Evolutionary conservation across 1,139 yeast species (phyloP).

Genomic region (Wickerhamomyces sp.): DNA sequence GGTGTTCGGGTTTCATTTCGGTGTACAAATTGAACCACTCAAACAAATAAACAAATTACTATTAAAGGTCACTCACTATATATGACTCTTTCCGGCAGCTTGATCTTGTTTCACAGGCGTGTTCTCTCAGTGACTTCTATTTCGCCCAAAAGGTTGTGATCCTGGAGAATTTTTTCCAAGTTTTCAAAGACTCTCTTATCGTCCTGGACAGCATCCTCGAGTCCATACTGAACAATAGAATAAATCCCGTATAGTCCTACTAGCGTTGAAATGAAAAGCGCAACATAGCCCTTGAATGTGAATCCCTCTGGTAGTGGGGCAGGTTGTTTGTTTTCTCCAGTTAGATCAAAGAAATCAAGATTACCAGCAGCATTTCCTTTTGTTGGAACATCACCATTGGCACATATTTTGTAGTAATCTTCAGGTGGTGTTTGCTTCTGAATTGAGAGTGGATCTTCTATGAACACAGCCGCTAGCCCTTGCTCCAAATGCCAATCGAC

Average conservation of each 20-base stretch:
- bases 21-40: no score
- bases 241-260: conserved; percentile 54
- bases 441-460: conserved; percentile 58
- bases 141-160: conserved; percentile 14
- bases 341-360: conserved; percentile 46
- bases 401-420: conserved; percentile 46
- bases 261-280: conserved; percentile 51
- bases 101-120: conserved; percentile 9
- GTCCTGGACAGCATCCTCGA: conserved; percentile 50
- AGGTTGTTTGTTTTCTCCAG: conserved; percentile 53
- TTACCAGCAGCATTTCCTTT: conserved; percentile 74
- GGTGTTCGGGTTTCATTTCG: neutral
- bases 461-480: conserved; percentile 63
- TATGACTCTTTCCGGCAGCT: no score
- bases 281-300: conserved; percentile 63
- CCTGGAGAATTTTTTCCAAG: conserved; percentile 20
- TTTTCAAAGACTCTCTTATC: conserved; percentile 30
- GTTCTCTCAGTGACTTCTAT: conserved; percentile 16
- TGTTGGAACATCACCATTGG: conserved; percentile 36
- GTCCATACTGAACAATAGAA: conserved; percentile 54
- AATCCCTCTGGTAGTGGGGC: conserved; percentile 61
- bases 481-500: conserved; percentile 79
- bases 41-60: no score
- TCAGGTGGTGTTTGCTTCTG: conserved; percentile 41
- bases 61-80: no score